phyloP scores from a whole-genome alignment of 345 rosid genomes.

The Brassica napus region DNA sequence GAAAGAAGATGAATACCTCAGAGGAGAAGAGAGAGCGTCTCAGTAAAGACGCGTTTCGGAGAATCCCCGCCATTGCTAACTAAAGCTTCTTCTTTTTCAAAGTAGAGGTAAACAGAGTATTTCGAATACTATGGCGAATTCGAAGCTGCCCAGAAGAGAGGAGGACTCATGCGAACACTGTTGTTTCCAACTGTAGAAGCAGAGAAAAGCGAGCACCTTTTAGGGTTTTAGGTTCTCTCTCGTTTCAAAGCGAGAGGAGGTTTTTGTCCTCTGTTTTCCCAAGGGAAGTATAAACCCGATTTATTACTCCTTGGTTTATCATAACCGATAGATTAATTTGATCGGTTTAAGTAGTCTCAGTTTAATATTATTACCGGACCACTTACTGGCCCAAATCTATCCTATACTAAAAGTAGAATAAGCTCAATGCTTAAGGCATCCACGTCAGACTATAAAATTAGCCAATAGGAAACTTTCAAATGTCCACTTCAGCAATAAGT shows the following conservation, averaged over 20 bases:
- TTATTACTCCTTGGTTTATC: background rate
- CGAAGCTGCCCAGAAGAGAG: conserved; percentile 14
- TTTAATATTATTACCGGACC: background rate
- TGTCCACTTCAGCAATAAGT: too few relatives aligned
- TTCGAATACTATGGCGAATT: background rate
- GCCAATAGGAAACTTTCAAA: too few relatives aligned
- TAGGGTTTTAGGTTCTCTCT: conserved; percentile 37
- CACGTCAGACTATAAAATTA: too few relatives aligned
- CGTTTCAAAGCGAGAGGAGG: conserved; percentile 4
- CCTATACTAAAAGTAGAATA: too few relatives aligned
- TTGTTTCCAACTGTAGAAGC: background rate
- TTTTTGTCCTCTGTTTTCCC: conserved; percentile 1
- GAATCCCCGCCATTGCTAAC: conserved; percentile 58
- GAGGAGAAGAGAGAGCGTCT: conserved; percentile 45
- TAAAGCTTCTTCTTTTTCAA: background rate
- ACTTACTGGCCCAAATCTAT: background rate
- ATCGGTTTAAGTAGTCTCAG: background rate
- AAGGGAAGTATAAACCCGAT: conserved; percentile 17
- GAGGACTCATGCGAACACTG: background rate
- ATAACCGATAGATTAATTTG: background rate
- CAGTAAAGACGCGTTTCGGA: conserved; percentile 51
- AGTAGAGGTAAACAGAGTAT: background rate
- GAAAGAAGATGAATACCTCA: conserved; percentile 41
- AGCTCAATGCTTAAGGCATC: too few relatives aligned
- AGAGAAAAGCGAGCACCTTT: conserved; percentile 7